Percentiles rank a stretch among this genome's conserved stretches.
Evolutionary conservation across 768 basidiomycete species (phyloP).

Genomic region (Trametes elegans): DNA sequence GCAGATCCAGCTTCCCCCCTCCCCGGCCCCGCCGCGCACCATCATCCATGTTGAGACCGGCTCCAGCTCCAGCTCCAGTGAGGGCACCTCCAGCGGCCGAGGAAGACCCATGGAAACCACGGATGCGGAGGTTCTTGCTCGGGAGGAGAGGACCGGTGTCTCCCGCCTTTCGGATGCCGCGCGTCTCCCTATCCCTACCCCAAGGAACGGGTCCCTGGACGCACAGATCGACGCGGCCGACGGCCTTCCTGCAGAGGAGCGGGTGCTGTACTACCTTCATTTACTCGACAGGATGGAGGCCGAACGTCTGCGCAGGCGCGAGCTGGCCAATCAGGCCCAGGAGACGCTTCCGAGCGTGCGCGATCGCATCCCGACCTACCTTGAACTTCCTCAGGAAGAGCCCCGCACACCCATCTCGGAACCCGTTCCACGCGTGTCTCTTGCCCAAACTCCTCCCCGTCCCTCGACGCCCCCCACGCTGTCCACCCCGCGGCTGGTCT

Average conservation of each 20-base stretch:
- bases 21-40: not conserved
- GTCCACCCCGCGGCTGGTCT: conserved; percentile 21
- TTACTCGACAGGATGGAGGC: not conserved
- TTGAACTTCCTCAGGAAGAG: conserved; percentile 10
- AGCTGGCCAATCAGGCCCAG: too few species aligned
- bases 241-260: not conserved
- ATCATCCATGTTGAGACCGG: conserved; percentile 23
- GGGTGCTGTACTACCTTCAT: conserved; percentile 5
- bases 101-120: conserved; percentile 49
- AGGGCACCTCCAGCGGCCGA: conserved; percentile 43
- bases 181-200: not conserved
- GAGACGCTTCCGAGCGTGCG: conserved; percentile 6
- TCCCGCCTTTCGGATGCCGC: conserved; percentile 1
- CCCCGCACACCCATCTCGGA: conserved; percentile 8
- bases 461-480: conserved; percentile 36
- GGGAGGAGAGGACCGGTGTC: not conserved
- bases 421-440: not conserved
- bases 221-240: conserved; percentile 11
- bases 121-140: conserved; percentile 39
- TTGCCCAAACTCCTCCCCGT: conserved; percentile 10
- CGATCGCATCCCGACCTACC: conserved; percentile 10
- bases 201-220: conserved; percentile 9
- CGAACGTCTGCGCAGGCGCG: not conserved
- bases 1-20: conserved; percentile 12
- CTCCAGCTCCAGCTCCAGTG: conserved; percentile 35